Evolutionary conservation across 768 basidiomycete species (phyloP), one percentile per base, ranked within the genome.

Genomic region (Rhizopogon vesiculosus): DNA sequence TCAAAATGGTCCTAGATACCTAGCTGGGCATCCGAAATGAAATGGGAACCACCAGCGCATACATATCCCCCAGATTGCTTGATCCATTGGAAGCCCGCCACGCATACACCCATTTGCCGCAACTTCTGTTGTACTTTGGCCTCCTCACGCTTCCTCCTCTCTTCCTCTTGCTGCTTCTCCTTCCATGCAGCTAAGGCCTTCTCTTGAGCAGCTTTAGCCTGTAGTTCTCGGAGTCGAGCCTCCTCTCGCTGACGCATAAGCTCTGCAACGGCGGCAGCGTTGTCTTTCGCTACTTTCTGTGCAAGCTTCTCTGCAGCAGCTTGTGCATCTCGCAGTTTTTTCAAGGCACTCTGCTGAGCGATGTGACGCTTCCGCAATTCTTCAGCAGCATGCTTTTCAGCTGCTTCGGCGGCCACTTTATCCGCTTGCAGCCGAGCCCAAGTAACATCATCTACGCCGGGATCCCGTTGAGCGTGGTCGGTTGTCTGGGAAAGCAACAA

Each of bases 241-340:
- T 28, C 51, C 39, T 41, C 39, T 43, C 51, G 51, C 25, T 43
- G n/a, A 13, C 22, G 40, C 41, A 87, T 88, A 85, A 40, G 89
- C 86, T 38, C 89, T 86, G 66, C 89, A 90, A 3, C 89, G 59
- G 91, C 89, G 0, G 88, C 74, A 0, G 85, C 86, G 12, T 35
- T 35, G 56, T 56, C 54, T 49, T 56, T 60, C 64, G 64, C 54
- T 56, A 41, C 54, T 56, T 56, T 48, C 63, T 42, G 52, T 6
- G 45, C 60, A 2, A 55, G 64, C 41, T 56, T 39, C 41, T 55
- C 59, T 3, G 59, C 59, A 28, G 28, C 18, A 45, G 46, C 59
- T 43, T 51, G 54, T 12, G 54, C 44, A n/a, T 50, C 53, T 18
- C 53, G 51, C 13, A 61, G 58, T 25, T 55, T 39, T 6, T 66